A percentile compares a stretch with the other conserved stretches of the same genome.
phyloP scores from a whole-genome alignment of 2,329 filamentous ascomycete genomes.

The Trichocomaceae sp. region DNA sequence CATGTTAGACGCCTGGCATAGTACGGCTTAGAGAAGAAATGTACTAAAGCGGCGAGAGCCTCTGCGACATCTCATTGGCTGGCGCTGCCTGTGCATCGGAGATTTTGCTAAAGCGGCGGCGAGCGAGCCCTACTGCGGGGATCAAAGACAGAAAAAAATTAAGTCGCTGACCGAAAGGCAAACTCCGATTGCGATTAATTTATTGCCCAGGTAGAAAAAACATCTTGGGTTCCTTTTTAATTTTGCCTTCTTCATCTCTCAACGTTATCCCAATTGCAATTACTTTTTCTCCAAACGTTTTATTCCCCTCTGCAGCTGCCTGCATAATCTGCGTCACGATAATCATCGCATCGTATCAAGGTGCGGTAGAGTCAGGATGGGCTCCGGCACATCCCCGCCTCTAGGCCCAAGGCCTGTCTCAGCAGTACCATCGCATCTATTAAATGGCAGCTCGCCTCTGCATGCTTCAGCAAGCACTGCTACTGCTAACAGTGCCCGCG shows the following conservation, averaged over 20 bases:
- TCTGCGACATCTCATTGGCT: constrained; percentile 4
- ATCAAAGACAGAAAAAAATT: not conserved
- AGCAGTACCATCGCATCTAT: constrained; percentile 51
- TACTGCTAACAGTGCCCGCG: constrained; percentile 38
- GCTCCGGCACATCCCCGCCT: constrained; percentile 30
- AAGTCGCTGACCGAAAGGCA: constrained; percentile 12
- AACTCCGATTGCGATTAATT: constrained; percentile 1
- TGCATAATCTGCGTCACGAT: not conserved
- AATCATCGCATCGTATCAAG: not conserved
- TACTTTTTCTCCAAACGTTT: not conserved
- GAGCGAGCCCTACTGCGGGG: constrained; percentile 5
- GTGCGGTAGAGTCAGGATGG: constrained; percentile 2
- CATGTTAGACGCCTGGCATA: too few relatives aligned
- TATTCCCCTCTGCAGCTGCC: not conserved
- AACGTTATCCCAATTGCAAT: not conserved
- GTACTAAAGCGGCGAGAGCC: not conserved
- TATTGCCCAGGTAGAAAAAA: not conserved
- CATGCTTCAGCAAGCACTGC: constrained; percentile 25
- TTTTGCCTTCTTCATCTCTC: not conserved
- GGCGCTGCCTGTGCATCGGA: not conserved
- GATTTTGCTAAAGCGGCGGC: constrained; percentile 1
- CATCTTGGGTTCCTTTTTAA: not conserved
- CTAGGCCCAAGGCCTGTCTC: constrained; percentile 44
- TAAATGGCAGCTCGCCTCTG: constrained; percentile 51
- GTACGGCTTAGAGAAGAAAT: too few relatives aligned